A percentile compares a stretch with the other conserved stretches of the same genome.
Evolutionary conservation across 73 alveolate genomes (phyloP).

Genomic region (Paramecium octaurelia): DNA sequence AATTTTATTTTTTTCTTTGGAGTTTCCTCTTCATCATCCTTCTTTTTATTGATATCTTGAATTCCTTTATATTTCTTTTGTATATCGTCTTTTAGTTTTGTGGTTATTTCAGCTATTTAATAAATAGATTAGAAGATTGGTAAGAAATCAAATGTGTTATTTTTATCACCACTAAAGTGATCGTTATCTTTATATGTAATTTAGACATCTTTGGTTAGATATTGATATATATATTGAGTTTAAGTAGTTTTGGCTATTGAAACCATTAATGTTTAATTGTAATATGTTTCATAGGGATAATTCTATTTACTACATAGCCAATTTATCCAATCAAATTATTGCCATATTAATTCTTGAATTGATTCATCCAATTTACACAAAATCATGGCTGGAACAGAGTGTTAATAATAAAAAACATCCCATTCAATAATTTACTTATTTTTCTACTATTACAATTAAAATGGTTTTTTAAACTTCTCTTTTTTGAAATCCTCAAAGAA

Average conservation of each 20-base stretch:
- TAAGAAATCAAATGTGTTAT: not conserved
- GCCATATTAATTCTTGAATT: constrained; percentile 12
- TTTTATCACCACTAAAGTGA: not conserved
- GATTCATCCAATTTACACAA: constrained; percentile 30
- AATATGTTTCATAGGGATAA: constrained; percentile 24
- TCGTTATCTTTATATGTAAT: constrained; percentile 9
- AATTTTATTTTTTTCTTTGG: not conserved
- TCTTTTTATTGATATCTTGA: not conserved
- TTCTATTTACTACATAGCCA: not conserved
- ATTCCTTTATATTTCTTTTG: not conserved
- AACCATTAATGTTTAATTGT: not conserved
- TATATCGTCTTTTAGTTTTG: constrained; percentile 35
- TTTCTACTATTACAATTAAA: not conserved
- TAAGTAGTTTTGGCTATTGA: not conserved
- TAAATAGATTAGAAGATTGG: not conserved
- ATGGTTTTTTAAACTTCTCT: not conserved
- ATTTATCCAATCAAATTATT: constrained; percentile 24
- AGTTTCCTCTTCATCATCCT: not conserved
- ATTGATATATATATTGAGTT: not conserved
- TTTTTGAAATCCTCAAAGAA: not conserved
- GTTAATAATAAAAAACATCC: not conserved
- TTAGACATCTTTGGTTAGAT: not conserved
- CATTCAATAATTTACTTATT: not conserved
- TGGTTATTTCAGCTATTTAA: not conserved
- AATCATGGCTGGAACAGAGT: constrained; percentile 19